Evolutionary conservation across 2,329 filamentous ascomycete species (phyloP), one percentile per base, ranked within the genome.

Genomic region (Fusarium penzigii): DNA sequence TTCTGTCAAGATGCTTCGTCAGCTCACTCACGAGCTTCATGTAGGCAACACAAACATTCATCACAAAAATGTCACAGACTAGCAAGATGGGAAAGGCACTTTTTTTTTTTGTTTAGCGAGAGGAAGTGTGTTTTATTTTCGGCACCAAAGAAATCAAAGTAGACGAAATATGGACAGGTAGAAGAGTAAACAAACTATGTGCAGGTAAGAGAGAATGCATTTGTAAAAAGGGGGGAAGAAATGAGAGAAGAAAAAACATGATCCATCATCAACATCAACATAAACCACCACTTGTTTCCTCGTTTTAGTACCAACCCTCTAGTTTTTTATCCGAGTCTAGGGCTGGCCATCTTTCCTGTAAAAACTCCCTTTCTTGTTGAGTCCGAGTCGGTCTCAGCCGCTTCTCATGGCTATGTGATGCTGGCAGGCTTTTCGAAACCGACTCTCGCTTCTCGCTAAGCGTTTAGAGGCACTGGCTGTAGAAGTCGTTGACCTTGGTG

Each of bases 401-500:
- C 20, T 39, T 20, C n/a, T 17, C 43, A 25, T 20, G 54, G 39
- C 39, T 42, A 39, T 16, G 43, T 38, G 39, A 45, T 41, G 8
- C 16, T 41, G 17, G 12, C 29, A 32, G 36, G 42, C 44, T 20
- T 16, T 39, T 8, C 13, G 17, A 36, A 17, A 25, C 7, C 20
- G 20, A 25, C 20, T 25, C 20, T 25, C 20, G 20, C 20, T 25
- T 25, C 20, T 25, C 20, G 20, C 11, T 44, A 17, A 36, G 3
- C n/a, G 14, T 52, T 65, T 66, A 76, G 51, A 73, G 51, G 58
- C 75, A 77, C 60, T 78, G 74, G 14, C 49, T 71, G 65, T 76
- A 77, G 56, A 60, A 76, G 41, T 66, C 64, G 62, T 76, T 77
- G 48, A 65, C 36, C 44, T 63, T 66, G 39, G 58, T 65, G 66